Base-by-base conservation (phyloP, 2,329 filamentous ascomycete species). In the Fusarium anguioides region DNA sequence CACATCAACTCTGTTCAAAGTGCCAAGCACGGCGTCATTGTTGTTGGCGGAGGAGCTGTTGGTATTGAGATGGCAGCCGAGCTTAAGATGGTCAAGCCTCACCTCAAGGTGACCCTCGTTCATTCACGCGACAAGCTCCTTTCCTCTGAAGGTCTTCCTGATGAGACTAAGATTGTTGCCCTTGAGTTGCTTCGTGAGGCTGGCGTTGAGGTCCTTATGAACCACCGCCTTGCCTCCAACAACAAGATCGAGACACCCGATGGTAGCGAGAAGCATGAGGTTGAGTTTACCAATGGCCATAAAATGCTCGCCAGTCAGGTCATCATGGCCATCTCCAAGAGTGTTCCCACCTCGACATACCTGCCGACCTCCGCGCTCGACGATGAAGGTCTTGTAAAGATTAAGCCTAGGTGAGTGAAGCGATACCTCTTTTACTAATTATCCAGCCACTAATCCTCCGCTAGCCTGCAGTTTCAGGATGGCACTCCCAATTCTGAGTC, bases 31-130 rank as follows among this genome's bases (percentile, higher is more conserved):
- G 87, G 86, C 1, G 86, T 94, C 2, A 85, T 92, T 1, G 83
- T 95, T 21, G 88, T 95, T n/a, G 91, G 92, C 18, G 92, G 92
- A 66, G 79, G 91, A 47, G 92, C 92, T 8, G 92, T 94, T 2
- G 92, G 92, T 10, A 89, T 94, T 53, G 92, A 95, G 75, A 93
- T 95, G 84, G 91, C 92, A 0, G 88, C 90, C 3, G 92, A 96
- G 79, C 81, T 94, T 52, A 94, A 94, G 77, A 76, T 86, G 42
- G 80, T 88, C 23, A 84, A 89, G 62, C 91, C 92, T 1, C 72
- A 84, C 12, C 80, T 87, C 52, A 84, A 85, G 37, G 89, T 95
- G n/a, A 91, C 87, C 2, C 84, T 96, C 3, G 86, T 93, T 6
- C 92, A 95, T 75, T 94, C 91, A 6, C 83, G 91, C 20, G 81